Evolutionary conservation across 768 basidiomycete genomes (phyloP).

Genomic region (Boletus barrowsii): DNA sequence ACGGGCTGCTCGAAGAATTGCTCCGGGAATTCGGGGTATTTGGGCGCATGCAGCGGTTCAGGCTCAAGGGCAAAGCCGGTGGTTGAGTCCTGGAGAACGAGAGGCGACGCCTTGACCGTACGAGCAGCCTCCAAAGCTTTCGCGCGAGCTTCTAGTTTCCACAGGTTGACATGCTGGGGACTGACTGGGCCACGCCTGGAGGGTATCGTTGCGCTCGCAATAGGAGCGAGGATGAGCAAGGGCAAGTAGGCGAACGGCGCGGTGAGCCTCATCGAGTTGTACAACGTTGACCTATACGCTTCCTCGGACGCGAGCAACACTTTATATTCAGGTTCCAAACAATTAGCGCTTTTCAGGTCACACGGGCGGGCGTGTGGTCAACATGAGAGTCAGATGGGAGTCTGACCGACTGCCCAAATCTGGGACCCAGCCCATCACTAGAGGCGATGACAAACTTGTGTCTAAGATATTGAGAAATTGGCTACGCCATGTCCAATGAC

Average conservation of each 20-base stretch:
- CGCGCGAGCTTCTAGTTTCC: conserved; percentile 44
- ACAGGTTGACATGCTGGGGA: conserved; percentile 64
- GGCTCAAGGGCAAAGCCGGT: conserved; percentile 10
- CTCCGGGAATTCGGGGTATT: conserved; percentile 44
- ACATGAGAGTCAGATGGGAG: too few species aligned
- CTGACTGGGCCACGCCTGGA: conserved; percentile 30
- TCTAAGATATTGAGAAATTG: too few species aligned
- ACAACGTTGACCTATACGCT: background rate
- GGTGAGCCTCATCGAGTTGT: conserved; percentile 17
- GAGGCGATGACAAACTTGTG: too few species aligned
- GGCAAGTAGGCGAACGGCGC: conserved; percentile 9
- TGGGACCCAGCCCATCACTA: too few species aligned
- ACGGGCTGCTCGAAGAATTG: conserved; percentile 82
- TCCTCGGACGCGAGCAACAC: background rate
- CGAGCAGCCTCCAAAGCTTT: conserved; percentile 15
- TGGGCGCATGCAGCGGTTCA: conserved; percentile 1
- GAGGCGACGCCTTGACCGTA: conserved; percentile 10
- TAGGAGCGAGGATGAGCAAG: conserved; percentile 5
- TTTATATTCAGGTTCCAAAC: too few species aligned
- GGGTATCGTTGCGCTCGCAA: conserved; percentile 10
- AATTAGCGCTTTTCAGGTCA: too few species aligned
- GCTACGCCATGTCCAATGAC: conserved; percentile 14
- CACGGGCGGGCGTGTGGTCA: too few species aligned
- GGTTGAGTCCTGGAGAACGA: conserved; percentile 21
- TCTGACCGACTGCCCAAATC: too few species aligned